A percentile compares a stretch with the other conserved stretches of the same genome.
Evolutionary conservation across 208 protist genomes (phyloP).

Genomic region (Trypanosoma melophagium): DNA sequence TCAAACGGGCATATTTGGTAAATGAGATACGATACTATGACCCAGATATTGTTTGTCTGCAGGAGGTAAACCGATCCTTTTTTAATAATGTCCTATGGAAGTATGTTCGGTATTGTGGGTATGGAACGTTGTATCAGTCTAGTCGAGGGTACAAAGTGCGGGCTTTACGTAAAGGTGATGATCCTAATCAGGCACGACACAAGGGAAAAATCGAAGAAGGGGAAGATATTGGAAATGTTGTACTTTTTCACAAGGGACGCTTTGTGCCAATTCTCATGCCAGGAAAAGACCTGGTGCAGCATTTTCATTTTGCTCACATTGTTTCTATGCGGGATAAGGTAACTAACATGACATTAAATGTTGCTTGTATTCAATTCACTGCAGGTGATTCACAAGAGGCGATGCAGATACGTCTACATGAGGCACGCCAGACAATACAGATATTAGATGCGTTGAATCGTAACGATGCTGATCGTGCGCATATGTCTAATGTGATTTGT

Average conservation of each 20-base stretch:
- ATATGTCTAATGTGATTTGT: conserved; percentile 60
- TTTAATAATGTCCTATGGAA: conserved; percentile 67
- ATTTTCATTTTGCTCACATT: conserved; percentile 79
- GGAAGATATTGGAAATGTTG: conserved; percentile 87
- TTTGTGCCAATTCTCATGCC: conserved; percentile 82
- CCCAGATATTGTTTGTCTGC: conserved; percentile 77
- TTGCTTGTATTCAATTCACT: conserved; percentile 77
- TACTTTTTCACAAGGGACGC: conserved; percentile 85
- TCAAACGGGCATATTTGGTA: conserved; percentile 60
- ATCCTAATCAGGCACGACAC: conserved; percentile 34
- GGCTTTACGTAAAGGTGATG: conserved; percentile 54
- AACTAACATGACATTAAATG: conserved; percentile 76
- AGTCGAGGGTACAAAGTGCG: conserved; percentile 64
- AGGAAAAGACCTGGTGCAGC: conserved; percentile 53
- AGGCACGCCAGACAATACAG: conserved; percentile 59
- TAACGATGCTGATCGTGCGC: conserved; percentile 66
- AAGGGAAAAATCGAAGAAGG: conserved; percentile 44
- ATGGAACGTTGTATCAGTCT: conserved; percentile 80
- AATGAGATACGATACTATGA: conserved; percentile 68
- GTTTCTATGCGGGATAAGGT: conserved; percentile 74
- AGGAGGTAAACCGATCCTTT: conserved; percentile 78
- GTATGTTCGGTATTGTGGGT: conserved; percentile 74
- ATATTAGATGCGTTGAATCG: conserved; percentile 59
- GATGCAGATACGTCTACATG: conserved; percentile 45
- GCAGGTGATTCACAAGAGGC: conserved; percentile 59